Evolutionary conservation across 331 rosid species (phyloP).

Genomic region (Erythrophleum ivorense): DNA sequence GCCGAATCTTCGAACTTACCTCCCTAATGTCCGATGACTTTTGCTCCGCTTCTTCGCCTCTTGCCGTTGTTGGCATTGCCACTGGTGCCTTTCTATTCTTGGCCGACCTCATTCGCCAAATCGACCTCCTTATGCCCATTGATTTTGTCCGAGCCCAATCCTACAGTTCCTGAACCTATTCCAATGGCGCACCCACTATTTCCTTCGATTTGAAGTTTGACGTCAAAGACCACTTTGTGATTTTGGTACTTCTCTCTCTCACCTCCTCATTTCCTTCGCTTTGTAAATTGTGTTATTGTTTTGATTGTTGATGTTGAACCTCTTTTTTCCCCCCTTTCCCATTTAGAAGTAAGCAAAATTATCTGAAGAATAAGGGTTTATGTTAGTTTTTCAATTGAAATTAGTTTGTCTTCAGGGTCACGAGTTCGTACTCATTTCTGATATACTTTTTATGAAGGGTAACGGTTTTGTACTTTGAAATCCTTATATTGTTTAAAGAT

Average conservation of each 20-base stretch:
- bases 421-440: background rate
- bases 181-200: slow-evolving; percentile 64
- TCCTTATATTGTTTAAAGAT: background rate
- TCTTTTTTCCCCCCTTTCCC: background rate
- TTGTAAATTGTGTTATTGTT: background rate
- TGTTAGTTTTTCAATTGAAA: background rate
- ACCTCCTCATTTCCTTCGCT: background rate
- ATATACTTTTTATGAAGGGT: background rate
- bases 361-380: background rate
- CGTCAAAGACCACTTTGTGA: slow-evolving; percentile 62
- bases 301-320: background rate
- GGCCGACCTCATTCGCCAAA: slow-evolving; percentile 78
- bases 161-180: slow-evolving; percentile 69
- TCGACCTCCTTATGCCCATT: slow-evolving; percentile 61
- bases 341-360: background rate
- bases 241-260: slow-evolving; percentile 56
- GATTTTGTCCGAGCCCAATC: slow-evolving; percentile 77
- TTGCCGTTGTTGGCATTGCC: slow-evolving; percentile 80
- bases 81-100: slow-evolving; percentile 84
- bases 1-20: slow-evolving; percentile 72
- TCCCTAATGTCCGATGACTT: slow-evolving; percentile 58
- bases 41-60: slow-evolving; percentile 38
- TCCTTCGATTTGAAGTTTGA: slow-evolving; percentile 71
- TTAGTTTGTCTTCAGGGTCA: background rate
- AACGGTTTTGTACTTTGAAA: background rate